Base-by-base conservation (phyloP, 306 rosid species). In the Lupinus albus region DNA sequence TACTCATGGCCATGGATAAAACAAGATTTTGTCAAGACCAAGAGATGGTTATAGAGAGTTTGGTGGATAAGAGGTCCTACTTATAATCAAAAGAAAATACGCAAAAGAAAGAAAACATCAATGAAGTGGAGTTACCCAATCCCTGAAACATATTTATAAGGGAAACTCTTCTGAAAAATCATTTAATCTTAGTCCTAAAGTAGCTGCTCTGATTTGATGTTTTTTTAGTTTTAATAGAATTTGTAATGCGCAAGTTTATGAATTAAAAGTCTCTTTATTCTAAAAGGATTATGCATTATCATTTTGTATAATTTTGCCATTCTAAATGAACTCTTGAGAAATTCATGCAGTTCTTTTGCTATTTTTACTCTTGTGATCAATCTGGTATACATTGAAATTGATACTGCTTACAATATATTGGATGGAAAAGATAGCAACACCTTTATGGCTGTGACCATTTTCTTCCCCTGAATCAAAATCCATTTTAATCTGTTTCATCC, bases 321-420 rank as follows among this genome's bases (percentile, higher is more conserved):
- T 21, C 11, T 25, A 4, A 35, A 1, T 6, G 33, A 16, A 28
- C 2, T 50, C 28, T 17, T 50, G 12, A 50, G 12, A 17, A 16
- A 9, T 5, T 3, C 6, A 6, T 33, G 25, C 1, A 14, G 9
- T 64, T 30, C 11, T 16, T 42, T 61, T 7, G 8, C 44, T 57
- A 0, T 50, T 21, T n/a, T 10, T 45, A 17, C 9, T 18, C 11
- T n/a, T 39, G 33, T 36, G 38, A 16, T 64, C 57, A 30, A 32
- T 49, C 38, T 48, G 42, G 12, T 52, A 41, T n/a, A 25, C 65
- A 52, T 42, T 52, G 48, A 50, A 11, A 14, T 73, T 44, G 50
- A 12, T 64, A 41, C 14, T 54, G 20, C 45, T 62, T 61, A 21
- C 54, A 39, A 72, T 41, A 8, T 21, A 21, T 50, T n/a, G 54